These are phyloP conservation scores for Phytophthora pistaciae DNA, from an alignment of 352 stramenopile genomes.

Conservation along the genomic window DNA sequence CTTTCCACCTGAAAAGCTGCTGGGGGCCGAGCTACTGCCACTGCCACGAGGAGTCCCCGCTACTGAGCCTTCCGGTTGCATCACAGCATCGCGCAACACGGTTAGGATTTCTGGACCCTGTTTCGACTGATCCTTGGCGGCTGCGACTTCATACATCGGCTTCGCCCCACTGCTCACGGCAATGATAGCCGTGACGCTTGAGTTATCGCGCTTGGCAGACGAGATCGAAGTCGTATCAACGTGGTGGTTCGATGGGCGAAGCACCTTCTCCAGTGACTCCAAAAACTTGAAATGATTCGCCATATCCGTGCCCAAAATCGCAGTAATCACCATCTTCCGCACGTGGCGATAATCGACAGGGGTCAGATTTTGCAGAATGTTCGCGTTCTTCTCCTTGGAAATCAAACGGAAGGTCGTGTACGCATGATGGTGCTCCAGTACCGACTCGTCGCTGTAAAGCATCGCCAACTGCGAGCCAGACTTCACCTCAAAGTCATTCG, in stretches of 20 bases:
- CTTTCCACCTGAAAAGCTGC: conserved; percentile 32
- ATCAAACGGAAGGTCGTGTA: conserved; percentile 90
- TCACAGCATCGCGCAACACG: conserved; percentile 72
- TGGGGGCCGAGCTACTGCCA: conserved; percentile 22
- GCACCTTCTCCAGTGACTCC: conserved; percentile 76
- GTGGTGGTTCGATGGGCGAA: conserved; percentile 66
- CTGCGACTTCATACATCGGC: conserved; percentile 26
- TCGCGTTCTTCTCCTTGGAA: conserved; percentile 83
- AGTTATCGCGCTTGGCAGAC: conserved; percentile 47
- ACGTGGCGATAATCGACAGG: conserved; percentile 77
- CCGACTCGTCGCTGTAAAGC: conserved; percentile 90
- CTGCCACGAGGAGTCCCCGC: conserved; percentile 43
- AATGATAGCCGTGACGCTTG: conserved; percentile 35
- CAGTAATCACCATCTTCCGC: conserved; percentile 89
- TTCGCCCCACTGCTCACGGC: conserved; percentile 31
- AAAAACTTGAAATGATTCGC: conserved; percentile 90
- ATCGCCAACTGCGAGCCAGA: conserved; percentile 82
- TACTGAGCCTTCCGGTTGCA: conserved; percentile 53
- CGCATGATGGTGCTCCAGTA: conserved; percentile 91
- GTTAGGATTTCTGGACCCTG: conserved; percentile 45
- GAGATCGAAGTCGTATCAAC: conserved; percentile 53
- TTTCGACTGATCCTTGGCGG: conserved; percentile 26
- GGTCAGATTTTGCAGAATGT: conserved; percentile 87
- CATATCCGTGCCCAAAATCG: conserved; percentile 93
- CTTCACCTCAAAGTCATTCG: conserved; percentile 91